These are phyloP conservation scores for Verticillium dahliae DNA, from an alignment of 2,329 filamentous ascomycete genomes.

Conservation along the genomic window DNA sequence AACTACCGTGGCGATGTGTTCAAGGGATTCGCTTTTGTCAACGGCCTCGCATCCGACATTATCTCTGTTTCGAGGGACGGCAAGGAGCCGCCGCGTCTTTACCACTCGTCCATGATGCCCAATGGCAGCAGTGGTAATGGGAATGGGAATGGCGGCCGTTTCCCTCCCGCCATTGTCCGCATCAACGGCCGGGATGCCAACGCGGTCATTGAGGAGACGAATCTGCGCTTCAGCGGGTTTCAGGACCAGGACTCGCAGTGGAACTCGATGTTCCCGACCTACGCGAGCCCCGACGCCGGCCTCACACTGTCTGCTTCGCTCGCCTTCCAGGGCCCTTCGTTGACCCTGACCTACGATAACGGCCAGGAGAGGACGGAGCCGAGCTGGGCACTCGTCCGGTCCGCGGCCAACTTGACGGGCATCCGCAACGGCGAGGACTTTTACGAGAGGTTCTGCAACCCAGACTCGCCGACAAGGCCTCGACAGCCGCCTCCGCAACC, in stretches of 20 bases:
- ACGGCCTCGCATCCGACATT: constrained; percentile 26
- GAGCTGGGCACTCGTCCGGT: constrained; percentile 16
- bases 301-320: constrained; percentile 17
- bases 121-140: not conserved
- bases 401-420: constrained; percentile 19
- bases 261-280: constrained; percentile 21
- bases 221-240: constrained; percentile 34
- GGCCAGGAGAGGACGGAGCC: constrained; percentile 19
- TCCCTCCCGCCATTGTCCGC: constrained; percentile 35
- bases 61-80: constrained; percentile 58
- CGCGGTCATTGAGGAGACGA: constrained; percentile 39
- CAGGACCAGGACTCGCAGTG: constrained; percentile 54
- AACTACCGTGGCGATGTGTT: constrained; percentile 47
- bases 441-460: constrained; percentile 26
- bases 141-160: constrained; percentile 9
- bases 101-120: constrained; percentile 21
- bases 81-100: constrained; percentile 49
- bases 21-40: constrained; percentile 40
- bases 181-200: constrained; percentile 53
- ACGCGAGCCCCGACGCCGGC: constrained; percentile 15
- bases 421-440: constrained; percentile 26
- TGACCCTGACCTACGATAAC: constrained; percentile 26
- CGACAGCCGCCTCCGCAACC: not conserved
- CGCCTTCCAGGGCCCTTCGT: constrained; percentile 18
- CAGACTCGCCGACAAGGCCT: constrained; percentile 7